A percentile compares a stretch with the other conserved stretches of the same genome.
Conservation (phyloP, 345 rosid species). For the Hibiscus trionum region DNA sequence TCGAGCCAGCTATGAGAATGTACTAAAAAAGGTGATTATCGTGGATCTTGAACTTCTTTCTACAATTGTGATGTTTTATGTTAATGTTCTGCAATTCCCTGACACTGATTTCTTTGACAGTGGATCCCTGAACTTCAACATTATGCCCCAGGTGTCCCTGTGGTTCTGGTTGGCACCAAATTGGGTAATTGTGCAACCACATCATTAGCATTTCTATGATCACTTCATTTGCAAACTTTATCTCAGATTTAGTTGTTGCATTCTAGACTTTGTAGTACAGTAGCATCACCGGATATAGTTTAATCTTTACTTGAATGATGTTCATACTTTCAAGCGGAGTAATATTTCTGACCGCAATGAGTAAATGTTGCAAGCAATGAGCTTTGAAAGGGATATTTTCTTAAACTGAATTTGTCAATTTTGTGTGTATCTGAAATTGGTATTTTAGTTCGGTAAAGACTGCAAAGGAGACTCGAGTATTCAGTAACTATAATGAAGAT, state of each 20-base stretch:
- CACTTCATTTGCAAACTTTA: background rate
- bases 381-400: too few species aligned
- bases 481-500: background rate
- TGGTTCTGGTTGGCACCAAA: constrained; percentile 90
- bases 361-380: too few species aligned
- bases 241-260: background rate
- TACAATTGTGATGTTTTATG: background rate
- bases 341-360: too few species aligned
- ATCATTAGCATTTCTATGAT: background rate
- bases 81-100: constrained; percentile 13
- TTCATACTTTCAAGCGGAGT: too few species aligned
- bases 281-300: background rate
- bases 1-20: constrained; percentile 92
- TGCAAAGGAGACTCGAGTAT: background rate
- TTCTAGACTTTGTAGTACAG: background rate
- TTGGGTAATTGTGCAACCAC: constrained; percentile 42
- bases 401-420: too few species aligned
- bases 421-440: too few species aligned
- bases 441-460: too few species aligned
- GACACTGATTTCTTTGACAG: constrained; percentile 30
- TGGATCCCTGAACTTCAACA: constrained; percentile 99
- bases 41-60: background rate
- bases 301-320: background rate
- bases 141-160: constrained; percentile 82
- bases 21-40: constrained; percentile 67